These are phyloP conservation scores for Pyrus bretschneideri DNA, from an alignment of 306 rosid species.

Conservation along the genomic window DNA sequence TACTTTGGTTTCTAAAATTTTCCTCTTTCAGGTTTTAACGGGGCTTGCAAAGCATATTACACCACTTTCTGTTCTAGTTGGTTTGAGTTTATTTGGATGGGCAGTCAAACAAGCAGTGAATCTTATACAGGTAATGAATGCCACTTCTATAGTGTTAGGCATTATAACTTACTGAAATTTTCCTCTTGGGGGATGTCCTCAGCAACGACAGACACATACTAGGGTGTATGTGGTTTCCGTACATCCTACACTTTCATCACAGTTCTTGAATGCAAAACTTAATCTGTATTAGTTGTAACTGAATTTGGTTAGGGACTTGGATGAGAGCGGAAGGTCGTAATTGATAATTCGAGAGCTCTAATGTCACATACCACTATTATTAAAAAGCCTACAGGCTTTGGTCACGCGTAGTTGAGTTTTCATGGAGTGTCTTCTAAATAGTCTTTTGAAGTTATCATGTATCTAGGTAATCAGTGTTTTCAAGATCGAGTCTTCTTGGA, in stretches of 20 bases:
- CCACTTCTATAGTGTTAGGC: background rate
- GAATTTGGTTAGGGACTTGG: background rate
- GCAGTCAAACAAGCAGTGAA: constrained; percentile 82
- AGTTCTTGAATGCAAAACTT: background rate
- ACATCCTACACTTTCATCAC: background rate
- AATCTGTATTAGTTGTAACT: background rate
- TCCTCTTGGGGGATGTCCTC: too few relatives aligned
- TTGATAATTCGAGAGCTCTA: background rate
- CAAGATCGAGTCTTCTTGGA: background rate
- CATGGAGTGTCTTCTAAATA: background rate
- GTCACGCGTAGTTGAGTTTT: background rate
- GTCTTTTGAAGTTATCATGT: background rate
- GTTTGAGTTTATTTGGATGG: constrained; percentile 74
- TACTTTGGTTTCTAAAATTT: constrained; percentile 20
- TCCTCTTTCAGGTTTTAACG: constrained; percentile 51
- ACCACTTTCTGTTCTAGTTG: constrained; percentile 45
- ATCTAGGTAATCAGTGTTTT: background rate
- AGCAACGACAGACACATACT: too few relatives aligned
- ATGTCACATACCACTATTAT: background rate
- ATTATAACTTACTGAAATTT: background rate
- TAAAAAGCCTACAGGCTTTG: background rate
- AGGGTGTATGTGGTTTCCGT: too few relatives aligned
- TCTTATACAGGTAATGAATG: constrained; percentile 67
- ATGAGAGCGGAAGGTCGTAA: background rate
- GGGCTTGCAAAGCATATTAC: constrained; percentile 42